Percentiles rank a stretch among this genome's conserved stretches.
These are phyloP conservation scores for Simplicillium aogashimaense DNA, from an alignment of 2,329 filamentous ascomycete genomes.

Conservation along the genomic window DNA sequence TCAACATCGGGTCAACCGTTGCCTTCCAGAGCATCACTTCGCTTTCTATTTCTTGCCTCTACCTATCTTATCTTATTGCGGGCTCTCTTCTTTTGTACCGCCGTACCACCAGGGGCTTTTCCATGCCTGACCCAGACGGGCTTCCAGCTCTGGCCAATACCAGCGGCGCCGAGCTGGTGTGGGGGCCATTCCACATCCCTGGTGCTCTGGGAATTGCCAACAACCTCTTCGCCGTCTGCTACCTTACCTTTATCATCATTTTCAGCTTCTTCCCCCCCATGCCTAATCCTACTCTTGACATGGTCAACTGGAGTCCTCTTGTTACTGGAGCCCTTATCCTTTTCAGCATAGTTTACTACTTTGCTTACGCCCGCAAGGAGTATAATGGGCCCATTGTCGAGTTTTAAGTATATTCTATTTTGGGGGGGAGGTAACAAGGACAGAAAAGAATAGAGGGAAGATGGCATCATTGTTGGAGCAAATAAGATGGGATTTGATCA, in stretches of 20 bases:
- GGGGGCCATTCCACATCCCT: conserved; percentile 46
- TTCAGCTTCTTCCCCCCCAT: conserved; percentile 41
- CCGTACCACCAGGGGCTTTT: conserved; percentile 16
- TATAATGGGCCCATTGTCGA: conserved; percentile 1
- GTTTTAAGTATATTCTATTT: background rate
- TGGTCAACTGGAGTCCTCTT: conserved; percentile 36
- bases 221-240: conserved; percentile 42
- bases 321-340: conserved; percentile 26
- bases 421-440: too few relatives aligned
- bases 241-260: conserved; percentile 44
- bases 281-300: conserved; percentile 13
- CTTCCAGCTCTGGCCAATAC: conserved; percentile 20
- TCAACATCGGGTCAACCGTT: conserved; percentile 20
- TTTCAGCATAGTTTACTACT: background rate
- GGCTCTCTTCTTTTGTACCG: conserved; percentile 19
- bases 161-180: conserved; percentile 21
- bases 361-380: background rate
- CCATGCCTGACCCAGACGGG: conserved; percentile 11
- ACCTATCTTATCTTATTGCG: conserved; percentile 20
- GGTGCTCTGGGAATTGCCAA: conserved; percentile 40
- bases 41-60: conserved; percentile 19
- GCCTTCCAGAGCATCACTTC: conserved; percentile 19
- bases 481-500: too few relatives aligned
- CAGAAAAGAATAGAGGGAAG: too few relatives aligned
- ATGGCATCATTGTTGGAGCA: too few relatives aligned